Evolutionary conservation across 2,329 filamentous ascomycete genomes (phyloP).

Genomic region (Monosporascus sp.): DNA sequence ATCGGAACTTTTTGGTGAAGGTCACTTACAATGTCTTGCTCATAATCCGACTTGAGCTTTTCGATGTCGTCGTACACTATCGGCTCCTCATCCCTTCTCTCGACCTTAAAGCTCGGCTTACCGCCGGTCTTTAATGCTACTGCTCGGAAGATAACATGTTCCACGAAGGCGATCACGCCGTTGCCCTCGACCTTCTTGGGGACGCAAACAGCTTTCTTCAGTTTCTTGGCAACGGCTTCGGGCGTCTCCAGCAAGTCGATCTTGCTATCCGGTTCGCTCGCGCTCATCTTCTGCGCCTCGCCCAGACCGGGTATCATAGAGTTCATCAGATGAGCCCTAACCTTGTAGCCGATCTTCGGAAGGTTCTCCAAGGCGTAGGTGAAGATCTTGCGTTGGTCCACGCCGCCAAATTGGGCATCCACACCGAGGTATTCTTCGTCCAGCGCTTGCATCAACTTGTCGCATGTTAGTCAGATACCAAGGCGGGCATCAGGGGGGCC

Average conservation of each 20-base stretch:
- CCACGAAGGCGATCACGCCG: conserved; percentile 78
- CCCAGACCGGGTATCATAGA: conserved; percentile 84
- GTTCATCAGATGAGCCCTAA: conserved; percentile 66
- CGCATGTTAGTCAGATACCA: neutral
- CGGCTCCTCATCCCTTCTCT: conserved; percentile 63
- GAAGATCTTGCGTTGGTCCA: conserved; percentile 88
- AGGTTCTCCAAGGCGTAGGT: conserved; percentile 78
- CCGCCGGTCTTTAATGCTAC: conserved; percentile 53
- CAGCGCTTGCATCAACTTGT: conserved; percentile 62
- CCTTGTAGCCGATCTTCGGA: conserved; percentile 78
- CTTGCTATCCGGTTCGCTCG: conserved; percentile 73
- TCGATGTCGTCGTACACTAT: conserved; percentile 74
- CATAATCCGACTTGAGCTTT: conserved; percentile 75
- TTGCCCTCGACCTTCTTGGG: conserved; percentile 78
- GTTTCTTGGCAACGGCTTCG: conserved; percentile 73
- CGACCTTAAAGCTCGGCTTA: conserved; percentile 61
- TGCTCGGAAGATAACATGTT: conserved; percentile 80
- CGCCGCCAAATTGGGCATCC: conserved; percentile 81
- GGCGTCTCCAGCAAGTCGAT: conserved; percentile 85
- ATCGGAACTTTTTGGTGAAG: neutral
- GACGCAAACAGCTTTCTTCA: conserved; percentile 76
- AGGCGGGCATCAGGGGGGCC: neutral
- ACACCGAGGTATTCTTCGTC: conserved; percentile 87
- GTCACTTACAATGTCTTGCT: conserved; percentile 63
- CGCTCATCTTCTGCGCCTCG: conserved; percentile 79